Conservation (phyloP, 495 filamentous ascomycete genomes). For the Choiromyces venosus region DNA sequence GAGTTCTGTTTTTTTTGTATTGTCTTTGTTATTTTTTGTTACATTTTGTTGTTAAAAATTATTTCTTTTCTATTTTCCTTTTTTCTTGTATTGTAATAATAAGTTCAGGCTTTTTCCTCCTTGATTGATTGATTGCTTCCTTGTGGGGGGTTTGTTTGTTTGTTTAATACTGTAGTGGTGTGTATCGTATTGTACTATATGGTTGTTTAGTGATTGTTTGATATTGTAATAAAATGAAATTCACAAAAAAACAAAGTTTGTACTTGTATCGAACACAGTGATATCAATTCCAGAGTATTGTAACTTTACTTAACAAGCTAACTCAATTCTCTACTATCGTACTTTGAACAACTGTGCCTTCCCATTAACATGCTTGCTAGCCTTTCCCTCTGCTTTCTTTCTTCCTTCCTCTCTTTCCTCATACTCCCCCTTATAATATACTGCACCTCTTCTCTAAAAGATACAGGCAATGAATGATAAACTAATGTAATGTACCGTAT, state of each 20-base stretch:
- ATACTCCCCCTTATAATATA: too few species aligned
- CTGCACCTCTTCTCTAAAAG: too few species aligned
- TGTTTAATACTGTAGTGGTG: not conserved
- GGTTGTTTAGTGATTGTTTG: not conserved
- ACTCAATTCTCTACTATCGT: not conserved
- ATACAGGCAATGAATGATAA: too few species aligned
- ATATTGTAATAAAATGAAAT: too few species aligned
- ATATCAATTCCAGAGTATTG: not conserved
- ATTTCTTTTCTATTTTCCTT: not conserved
- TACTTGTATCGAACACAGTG: too few species aligned
- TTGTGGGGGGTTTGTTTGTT: too few species aligned
- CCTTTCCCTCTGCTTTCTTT: not conserved
- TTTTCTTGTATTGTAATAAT: not conserved
- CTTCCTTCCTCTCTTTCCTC: not conserved
- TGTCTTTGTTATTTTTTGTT: not conserved
- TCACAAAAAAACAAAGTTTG: too few species aligned
- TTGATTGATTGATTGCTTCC: too few species aligned
- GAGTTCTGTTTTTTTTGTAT: not conserved
- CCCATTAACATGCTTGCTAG: not conserved
- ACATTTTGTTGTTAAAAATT: not conserved
- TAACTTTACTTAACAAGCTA: not conserved
- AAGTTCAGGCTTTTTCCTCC: not conserved
- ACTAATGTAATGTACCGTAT: not conserved
- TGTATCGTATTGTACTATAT: not conserved
- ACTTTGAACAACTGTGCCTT: not conserved